Evolutionary conservation across 73 alveolate genomes (phyloP).

Genomic region (Effrenium voratum): DNA sequence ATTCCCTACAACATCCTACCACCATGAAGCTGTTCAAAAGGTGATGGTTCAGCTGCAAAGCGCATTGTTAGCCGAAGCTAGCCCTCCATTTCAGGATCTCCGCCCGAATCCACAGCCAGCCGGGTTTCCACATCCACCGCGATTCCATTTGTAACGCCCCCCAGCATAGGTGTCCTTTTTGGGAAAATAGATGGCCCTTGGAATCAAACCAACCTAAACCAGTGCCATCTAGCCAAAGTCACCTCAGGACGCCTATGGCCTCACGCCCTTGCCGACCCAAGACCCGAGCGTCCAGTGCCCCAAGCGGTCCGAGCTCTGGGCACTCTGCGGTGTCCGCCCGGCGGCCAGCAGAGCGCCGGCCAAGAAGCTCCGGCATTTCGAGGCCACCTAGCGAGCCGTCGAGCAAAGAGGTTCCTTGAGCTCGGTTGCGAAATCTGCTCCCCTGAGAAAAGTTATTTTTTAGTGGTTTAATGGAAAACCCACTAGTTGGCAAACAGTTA

Average conservation of each 20-base stretch:
- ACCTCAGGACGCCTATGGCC: neutral
- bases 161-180: neutral
- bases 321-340: neutral
- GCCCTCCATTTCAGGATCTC: too few relatives aligned
- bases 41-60: neutral
- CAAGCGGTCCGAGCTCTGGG: neutral
- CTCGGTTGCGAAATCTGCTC: neutral
- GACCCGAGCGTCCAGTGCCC: neutral
- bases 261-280: neutral
- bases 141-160: too few relatives aligned
- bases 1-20: neutral
- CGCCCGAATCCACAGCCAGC: too few relatives aligned
- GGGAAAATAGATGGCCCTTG: neutral
- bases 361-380: slow-evolving; percentile 50
- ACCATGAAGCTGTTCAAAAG: neutral
- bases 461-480: too few relatives aligned
- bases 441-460: neutral
- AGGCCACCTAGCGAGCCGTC: neutral
- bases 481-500: too few relatives aligned
- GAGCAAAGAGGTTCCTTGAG: neutral
- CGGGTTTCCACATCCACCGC: too few relatives aligned
- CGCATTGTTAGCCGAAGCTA: too few relatives aligned
- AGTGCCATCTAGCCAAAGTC: neutral
- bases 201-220: neutral
- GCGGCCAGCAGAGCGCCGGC: neutral